A percentile compares a stretch with the other conserved stretches of the same genome.
phyloP scores from a whole-genome alignment of 257 asterid genomes.

The Vinca minor region DNA sequence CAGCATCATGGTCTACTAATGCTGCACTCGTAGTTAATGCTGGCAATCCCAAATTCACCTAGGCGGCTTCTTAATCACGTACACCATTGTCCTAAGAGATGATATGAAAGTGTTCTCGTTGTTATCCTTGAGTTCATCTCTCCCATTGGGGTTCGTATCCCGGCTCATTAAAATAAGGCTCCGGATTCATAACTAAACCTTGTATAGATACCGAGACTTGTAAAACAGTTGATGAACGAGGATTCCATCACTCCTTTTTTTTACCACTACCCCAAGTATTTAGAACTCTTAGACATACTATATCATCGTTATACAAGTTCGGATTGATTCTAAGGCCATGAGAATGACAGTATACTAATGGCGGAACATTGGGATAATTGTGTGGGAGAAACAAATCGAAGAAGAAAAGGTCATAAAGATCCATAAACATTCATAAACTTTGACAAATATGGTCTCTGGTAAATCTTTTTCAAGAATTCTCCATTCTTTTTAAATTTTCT shows the following conservation, averaged over 20 bases:
- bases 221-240: slow-evolving; percentile 21
- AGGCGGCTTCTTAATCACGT: slow-evolving; percentile 19
- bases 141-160: slow-evolving; percentile 14
- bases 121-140: too few relatives aligned
- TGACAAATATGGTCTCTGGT: slow-evolving; percentile 28
- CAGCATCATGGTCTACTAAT: not conserved
- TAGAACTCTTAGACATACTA: slow-evolving; percentile 34
- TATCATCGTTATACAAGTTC: slow-evolving; percentile 24
- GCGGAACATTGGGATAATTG: slow-evolving; percentile 26
- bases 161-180: slow-evolving; percentile 34
- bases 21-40: not conserved
- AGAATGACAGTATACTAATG: slow-evolving; percentile 25
- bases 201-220: slow-evolving; percentile 34
- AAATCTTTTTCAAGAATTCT: slow-evolving; percentile 28
- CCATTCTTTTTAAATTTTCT: slow-evolving; percentile 29
- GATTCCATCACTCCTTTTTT: slow-evolving; percentile 27
- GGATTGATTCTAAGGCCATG: slow-evolving; percentile 31
- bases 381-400: slow-evolving; percentile 28
- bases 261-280: slow-evolving; percentile 26
- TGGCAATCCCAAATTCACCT: slow-evolving; percentile 2
- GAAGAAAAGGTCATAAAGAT: slow-evolving; percentile 27
- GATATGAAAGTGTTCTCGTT: slow-evolving; percentile 17
- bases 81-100: slow-evolving; percentile 25
- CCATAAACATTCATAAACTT: slow-evolving; percentile 32
- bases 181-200: slow-evolving; percentile 27